Evolutionary conservation across 2,329 filamentous ascomycete genomes (phyloP).

Genomic region (Botrytis sinoallii): DNA sequence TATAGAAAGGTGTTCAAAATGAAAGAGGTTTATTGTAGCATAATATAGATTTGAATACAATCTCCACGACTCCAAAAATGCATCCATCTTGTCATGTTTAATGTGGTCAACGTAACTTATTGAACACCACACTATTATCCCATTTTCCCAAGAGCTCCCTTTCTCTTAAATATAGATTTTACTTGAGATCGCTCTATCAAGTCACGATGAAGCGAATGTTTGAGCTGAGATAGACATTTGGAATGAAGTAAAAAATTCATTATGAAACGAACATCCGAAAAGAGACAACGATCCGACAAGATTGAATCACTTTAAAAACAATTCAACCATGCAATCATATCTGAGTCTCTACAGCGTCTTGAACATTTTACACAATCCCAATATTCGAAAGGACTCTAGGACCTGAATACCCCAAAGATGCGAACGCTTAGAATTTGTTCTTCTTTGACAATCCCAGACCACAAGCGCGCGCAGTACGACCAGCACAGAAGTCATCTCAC

Average conservation of each 20-base stretch:
- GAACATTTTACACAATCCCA: neutral
- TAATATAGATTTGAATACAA: neutral
- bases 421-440: neutral
- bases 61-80: neutral
- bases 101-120: neutral
- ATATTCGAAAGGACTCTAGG: neutral
- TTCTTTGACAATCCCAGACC: neutral
- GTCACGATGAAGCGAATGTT: neutral
- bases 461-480: neutral
- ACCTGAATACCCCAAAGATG: neutral
- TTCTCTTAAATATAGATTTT: neutral
- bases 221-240: neutral
- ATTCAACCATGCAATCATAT: neutral
- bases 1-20: neutral
- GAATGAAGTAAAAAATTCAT: neutral
- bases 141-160: neutral
- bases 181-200: neutral
- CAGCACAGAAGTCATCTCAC: neutral
- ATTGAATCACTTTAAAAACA: neutral
- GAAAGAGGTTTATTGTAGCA: neutral
- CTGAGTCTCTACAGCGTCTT: neutral
- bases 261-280: neutral
- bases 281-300: neutral
- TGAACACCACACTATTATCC: neutral
- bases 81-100: neutral